phyloP scores from a whole-genome alignment of 2,329 filamentous ascomycete species.

The Fusarium sp. region DNA sequence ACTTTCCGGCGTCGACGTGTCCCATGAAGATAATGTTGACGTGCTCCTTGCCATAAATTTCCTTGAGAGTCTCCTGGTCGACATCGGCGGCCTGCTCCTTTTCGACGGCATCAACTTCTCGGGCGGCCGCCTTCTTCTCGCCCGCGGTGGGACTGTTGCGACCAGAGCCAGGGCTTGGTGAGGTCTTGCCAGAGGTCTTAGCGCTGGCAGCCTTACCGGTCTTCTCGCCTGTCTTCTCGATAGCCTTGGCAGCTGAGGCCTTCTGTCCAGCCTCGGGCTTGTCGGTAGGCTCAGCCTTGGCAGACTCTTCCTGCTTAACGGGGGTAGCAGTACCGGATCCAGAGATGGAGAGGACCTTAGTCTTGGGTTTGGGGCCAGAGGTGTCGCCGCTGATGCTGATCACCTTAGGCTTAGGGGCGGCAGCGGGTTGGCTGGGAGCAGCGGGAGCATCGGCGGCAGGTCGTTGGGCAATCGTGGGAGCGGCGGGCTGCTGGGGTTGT shows the following conservation, averaged over 20 bases:
- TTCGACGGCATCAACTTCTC: slow-evolving; percentile 84
- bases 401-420: slow-evolving; percentile 70
- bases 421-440: slow-evolving; percentile 56
- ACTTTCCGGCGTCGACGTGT: slow-evolving; percentile 98
- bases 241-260: slow-evolving; percentile 86
- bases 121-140: slow-evolving; percentile 62
- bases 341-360: slow-evolving; percentile 60
- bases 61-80: slow-evolving; percentile 79
- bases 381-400: slow-evolving; percentile 73
- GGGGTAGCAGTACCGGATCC: slow-evolving; percentile 47
- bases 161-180: slow-evolving; percentile 84
- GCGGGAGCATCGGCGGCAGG: slow-evolving; percentile 52
- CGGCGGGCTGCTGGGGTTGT: slow-evolving; percentile 53
- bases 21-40: slow-evolving; percentile 98
- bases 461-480: slow-evolving; percentile 40
- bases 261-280: slow-evolving; percentile 80
- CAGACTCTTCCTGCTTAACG: slow-evolving; percentile 57
- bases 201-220: slow-evolving; percentile 56
- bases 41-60: slow-evolving; percentile 94
- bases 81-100: slow-evolving; percentile 84
- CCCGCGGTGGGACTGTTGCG: slow-evolving; percentile 80
- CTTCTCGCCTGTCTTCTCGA: slow-evolving; percentile 86
- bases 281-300: slow-evolving; percentile 60
- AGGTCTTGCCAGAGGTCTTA: slow-evolving; percentile 74
- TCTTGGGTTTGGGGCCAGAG: slow-evolving; percentile 64